Evolutionary conservation across 352 stramenopile species (phyloP), one percentile per base, ranked within the genome.

Genomic region (Phytophthora tubulina): DNA sequence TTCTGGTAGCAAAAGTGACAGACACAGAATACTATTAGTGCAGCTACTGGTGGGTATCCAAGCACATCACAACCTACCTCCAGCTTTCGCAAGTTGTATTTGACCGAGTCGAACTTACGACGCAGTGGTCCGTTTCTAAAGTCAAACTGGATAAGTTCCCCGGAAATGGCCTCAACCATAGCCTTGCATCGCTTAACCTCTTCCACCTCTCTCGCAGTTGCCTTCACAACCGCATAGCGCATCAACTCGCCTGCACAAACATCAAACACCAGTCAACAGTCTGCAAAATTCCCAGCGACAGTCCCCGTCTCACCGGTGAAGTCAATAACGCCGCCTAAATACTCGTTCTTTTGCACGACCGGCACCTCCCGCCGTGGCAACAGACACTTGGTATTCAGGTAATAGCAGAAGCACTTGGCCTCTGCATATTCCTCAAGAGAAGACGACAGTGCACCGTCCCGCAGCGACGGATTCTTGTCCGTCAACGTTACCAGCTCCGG

Each of bases 391-490:
- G 75, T 72, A 17, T 80, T 63, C 7, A 98, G 77, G 72, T 97
- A 99, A 32, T 91, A 72, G 17, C 77, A 81, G 76, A 98, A 99
- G 15, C 97, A 89, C 61, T 96, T 96, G 50, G 93, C 96, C 73
- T 99, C 96, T 0, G 89, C 92, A 71, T 98, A 98, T 73, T 99
- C 96, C 68, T 99, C 96, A 30, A 99, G 68, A 4, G 96, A 90
- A 48, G 82, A 82, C 2, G 93, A 90, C 61, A 98, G 90, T 6
- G 86, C 84, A 42, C 88, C 88, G 46, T 91, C 75, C 35, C 93
- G 82, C 15, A 99, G 80, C 50, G 82, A 84, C 27, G 93, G 89
- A 71, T 97, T 94, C 48, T 88, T 82, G 11, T 89, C 65, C 14
- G 95, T 88, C 58, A 98, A 81, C 9, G 82, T 80, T 36, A 97